phyloP scores from a whole-genome alignment of 2,329 filamentous ascomycete genomes.

The Xylariomycetidae sp. region DNA sequence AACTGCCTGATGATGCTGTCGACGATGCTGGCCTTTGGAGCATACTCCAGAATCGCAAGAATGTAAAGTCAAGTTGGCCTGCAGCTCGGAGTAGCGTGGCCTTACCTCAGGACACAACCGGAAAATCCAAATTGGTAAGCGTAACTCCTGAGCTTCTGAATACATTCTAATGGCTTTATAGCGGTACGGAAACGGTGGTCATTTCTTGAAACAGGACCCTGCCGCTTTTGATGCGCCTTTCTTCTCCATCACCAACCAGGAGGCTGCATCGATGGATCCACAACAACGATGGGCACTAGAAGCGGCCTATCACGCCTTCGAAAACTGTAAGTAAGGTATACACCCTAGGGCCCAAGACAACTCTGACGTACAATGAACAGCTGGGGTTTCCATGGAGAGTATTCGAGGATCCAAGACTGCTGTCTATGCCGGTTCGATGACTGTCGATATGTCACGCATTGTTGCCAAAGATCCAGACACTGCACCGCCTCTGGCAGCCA shows the following conservation, averaged over 20 bases:
- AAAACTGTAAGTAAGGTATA: slow-evolving; percentile 13
- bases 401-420: slow-evolving; percentile 12
- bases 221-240: slow-evolving; percentile 9
- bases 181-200: no score
- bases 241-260: slow-evolving; percentile 10
- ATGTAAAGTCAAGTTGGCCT: not conserved
- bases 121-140: no score
- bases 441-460: slow-evolving; percentile 5
- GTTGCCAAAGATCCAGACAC: slow-evolving; percentile 3
- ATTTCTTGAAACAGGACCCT: slow-evolving; percentile 8
- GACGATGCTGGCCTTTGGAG: not conserved
- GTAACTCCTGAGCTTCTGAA: no score
- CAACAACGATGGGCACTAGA: slow-evolving; percentile 15
- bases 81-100: not conserved
- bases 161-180: no score
- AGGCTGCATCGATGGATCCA: slow-evolving; percentile 17
- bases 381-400: slow-evolving; percentile 14
- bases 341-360: no score
- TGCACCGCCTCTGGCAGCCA: slow-evolving; percentile 13
- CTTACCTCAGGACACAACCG: no score
- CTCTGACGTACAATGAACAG: no score
- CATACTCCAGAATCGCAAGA: not conserved
- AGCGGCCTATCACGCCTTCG: slow-evolving; percentile 15
- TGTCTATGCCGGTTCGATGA: slow-evolving; percentile 8
- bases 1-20: not conserved